phyloP scores from a whole-genome alignment of 192 early-diverging fungal genomes.

The Lobosporangium transversale region DNA sequence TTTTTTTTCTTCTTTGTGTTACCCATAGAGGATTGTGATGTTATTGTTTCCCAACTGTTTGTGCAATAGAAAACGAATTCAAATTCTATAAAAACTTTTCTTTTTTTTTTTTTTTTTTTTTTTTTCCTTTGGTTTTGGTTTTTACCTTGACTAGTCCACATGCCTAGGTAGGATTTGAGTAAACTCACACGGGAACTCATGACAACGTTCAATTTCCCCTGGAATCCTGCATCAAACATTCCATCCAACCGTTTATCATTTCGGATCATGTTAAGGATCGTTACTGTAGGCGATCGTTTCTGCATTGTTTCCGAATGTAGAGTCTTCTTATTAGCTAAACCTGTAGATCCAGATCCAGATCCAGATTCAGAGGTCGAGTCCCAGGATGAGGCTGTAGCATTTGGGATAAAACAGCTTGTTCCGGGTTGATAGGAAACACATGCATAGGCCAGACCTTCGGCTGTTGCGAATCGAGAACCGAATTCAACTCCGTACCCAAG shows the following conservation, averaged over 20 bases:
- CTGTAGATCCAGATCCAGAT: too few species aligned
- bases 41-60: too few species aligned
- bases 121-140: background rate
- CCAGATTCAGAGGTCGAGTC: background rate
- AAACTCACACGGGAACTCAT: conserved; percentile 47
- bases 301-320: too few species aligned
- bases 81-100: background rate
- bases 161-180: conserved; percentile 46
- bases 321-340: too few species aligned
- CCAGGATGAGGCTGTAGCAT: conserved; percentile 10
- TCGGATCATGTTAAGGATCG: conserved; percentile 44
- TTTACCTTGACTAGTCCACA: conserved; percentile 47
- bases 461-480: conserved; percentile 27
- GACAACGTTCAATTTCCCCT: conserved; percentile 39
- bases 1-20: too few species aligned
- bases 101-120: background rate
- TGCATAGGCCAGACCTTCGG: conserved; percentile 40
- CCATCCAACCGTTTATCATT: conserved; percentile 48
- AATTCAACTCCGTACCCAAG: conserved; percentile 45
- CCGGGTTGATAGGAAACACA: conserved; percentile 42
- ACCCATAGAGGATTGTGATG: too few species aligned
- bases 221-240: conserved; percentile 49
- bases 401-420: conserved; percentile 30
- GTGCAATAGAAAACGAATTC: background rate
- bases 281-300: conserved; percentile 22